These are phyloP conservation scores for Talaromyces pinophilus DNA, from an alignment of 2,329 filamentous ascomycete genomes.

Conservation along the genomic window DNA sequence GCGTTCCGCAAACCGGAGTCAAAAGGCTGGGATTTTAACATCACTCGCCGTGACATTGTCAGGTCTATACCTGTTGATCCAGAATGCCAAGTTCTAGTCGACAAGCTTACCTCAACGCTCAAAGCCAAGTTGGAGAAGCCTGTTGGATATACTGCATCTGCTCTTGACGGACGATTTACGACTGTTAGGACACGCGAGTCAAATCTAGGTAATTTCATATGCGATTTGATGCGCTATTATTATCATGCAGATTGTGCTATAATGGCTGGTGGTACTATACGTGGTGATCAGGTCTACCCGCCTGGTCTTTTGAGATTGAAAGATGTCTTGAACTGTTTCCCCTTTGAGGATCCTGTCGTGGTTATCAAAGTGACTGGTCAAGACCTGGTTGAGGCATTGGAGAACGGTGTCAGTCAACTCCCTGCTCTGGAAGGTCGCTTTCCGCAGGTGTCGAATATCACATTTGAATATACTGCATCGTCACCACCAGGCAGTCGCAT, in stretches of 20 bases:
- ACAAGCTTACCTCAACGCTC: constrained; percentile 69
- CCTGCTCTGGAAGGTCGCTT: constrained; percentile 84
- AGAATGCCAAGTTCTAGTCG: constrained; percentile 62
- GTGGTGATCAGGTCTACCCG: constrained; percentile 85
- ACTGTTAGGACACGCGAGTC: constrained; percentile 76
- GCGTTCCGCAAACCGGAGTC: constrained; percentile 59
- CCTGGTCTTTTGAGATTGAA: constrained; percentile 75
- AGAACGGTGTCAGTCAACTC: constrained; percentile 78
- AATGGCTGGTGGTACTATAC: constrained; percentile 82
- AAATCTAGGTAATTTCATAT: constrained; percentile 88
- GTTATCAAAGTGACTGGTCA: constrained; percentile 71
- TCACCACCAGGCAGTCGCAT: constrained; percentile 64
- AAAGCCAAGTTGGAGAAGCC: constrained; percentile 78
- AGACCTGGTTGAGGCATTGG: constrained; percentile 74
- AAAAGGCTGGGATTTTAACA: constrained; percentile 74
- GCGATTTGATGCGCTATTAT: constrained; percentile 84
- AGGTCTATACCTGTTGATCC: constrained; percentile 66
- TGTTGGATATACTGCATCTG: constrained; percentile 77
- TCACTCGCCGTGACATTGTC: constrained; percentile 72
- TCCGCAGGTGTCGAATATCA: constrained; percentile 82
- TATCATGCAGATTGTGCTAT: constrained; percentile 78
- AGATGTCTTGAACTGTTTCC: constrained; percentile 86
- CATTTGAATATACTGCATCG: constrained; percentile 69
- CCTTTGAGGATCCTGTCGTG: constrained; percentile 87
- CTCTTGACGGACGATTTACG: constrained; percentile 82